These are phyloP conservation scores for Papiliotrema terrestris DNA, from an alignment of 1,284 basidiomycete genomes.

Conservation along the genomic window DNA sequence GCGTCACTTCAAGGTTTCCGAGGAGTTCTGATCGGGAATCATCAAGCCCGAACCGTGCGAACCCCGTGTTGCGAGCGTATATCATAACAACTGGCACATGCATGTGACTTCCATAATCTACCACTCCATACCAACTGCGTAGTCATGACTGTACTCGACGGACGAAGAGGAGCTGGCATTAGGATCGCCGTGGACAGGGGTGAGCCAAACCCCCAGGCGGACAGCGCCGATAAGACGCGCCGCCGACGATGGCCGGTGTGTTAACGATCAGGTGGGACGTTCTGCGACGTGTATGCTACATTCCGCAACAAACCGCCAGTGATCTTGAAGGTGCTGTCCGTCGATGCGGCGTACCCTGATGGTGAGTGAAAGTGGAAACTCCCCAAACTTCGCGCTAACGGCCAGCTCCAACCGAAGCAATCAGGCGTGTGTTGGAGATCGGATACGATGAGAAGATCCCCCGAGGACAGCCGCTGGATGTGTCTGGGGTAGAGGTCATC, in stretches of 20 bases:
- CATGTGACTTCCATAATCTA: no score
- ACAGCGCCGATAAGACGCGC: neutral
- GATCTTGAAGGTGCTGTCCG: slow-evolving; percentile 1
- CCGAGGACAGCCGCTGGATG: neutral
- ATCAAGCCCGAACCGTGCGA: no score
- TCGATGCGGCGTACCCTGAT: slow-evolving; percentile 1
- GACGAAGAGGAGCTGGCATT: neutral
- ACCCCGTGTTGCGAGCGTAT: no score
- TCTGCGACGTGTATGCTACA: slow-evolving; percentile 1
- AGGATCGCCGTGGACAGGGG: neutral
- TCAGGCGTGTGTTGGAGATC: slow-evolving; percentile 20
- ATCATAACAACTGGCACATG: no score
- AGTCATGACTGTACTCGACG: neutral
- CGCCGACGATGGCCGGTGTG: neutral
- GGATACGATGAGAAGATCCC: neutral
- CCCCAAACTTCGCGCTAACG: neutral
- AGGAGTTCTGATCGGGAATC: no score
- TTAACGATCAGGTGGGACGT: neutral
- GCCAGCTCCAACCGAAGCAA: neutral
- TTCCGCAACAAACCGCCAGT: slow-evolving; percentile 1
- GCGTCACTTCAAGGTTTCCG: no score
- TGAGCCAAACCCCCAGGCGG: neutral
- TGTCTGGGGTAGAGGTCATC: neutral
- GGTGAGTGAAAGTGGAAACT: neutral
- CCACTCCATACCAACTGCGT: neutral